Evolutionary conservation across 306 rosid species (phyloP).

Genomic region (Alnus glutinosa): DNA sequence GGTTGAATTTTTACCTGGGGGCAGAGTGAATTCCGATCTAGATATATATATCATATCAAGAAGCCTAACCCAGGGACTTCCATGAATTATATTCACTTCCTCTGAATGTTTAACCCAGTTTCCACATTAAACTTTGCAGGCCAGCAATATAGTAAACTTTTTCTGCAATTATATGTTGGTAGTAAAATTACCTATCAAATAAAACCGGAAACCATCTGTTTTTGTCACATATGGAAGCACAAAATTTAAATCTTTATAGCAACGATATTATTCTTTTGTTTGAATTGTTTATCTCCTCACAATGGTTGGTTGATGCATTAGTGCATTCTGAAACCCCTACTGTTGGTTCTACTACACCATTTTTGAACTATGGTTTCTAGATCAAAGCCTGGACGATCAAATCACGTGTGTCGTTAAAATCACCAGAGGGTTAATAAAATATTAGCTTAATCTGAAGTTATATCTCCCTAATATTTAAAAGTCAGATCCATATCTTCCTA

Average conservation of each 20-base stretch:
- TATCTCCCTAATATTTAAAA: background rate
- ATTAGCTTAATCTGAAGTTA: background rate
- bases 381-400: background rate
- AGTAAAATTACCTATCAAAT: background rate
- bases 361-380: background rate
- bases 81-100: constrained; percentile 1
- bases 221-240: no score
- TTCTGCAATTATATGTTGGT: background rate
- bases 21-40: background rate
- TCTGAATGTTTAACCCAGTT: background rate
- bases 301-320: background rate
- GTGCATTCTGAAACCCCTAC: background rate
- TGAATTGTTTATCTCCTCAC: background rate
- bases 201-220: no score
- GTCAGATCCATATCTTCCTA: background rate
- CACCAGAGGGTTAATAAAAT: background rate
- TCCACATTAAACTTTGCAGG: constrained; percentile 1
- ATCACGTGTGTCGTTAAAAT: background rate
- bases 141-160: background rate
- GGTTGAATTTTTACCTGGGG: background rate
- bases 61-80: constrained; percentile 7
- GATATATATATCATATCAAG: background rate
- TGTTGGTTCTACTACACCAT: background rate
- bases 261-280: background rate
- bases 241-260: background rate